A percentile compares a stretch with the other conserved stretches of the same genome.
These are phyloP conservation scores for Starmerella powellii DNA, from an alignment of 805 yeast species.

Conservation along the genomic window DNA sequence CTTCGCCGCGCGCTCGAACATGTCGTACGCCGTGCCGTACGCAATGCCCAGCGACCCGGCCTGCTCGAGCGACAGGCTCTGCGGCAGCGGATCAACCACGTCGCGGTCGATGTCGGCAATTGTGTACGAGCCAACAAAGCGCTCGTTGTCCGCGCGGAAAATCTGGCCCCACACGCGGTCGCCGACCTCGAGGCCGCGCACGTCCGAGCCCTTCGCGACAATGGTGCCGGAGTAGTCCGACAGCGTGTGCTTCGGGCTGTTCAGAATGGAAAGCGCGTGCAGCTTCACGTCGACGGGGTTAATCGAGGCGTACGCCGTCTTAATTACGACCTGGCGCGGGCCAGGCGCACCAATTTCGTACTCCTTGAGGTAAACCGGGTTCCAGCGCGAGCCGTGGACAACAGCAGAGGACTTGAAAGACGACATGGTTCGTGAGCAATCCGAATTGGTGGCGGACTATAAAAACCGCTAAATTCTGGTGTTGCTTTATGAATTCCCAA, in stretches of 20 bases:
- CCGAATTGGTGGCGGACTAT: no score
- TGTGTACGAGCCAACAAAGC: slow-evolving; percentile 24
- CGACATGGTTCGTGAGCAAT: not conserved
- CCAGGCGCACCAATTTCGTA: slow-evolving; percentile 4
- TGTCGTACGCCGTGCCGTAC: slow-evolving; percentile 47
- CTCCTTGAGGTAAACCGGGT: slow-evolving; percentile 1
- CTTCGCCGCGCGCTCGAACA: slow-evolving; percentile 28
- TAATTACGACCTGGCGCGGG: slow-evolving; percentile 34
- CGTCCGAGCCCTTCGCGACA: slow-evolving; percentile 41
- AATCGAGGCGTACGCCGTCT: slow-evolving; percentile 46
- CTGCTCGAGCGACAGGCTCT: slow-evolving; percentile 36
- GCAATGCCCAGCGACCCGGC: slow-evolving; percentile 59
- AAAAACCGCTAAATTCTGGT: no score
- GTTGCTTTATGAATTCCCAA: no score
- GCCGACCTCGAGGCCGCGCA: slow-evolving; percentile 40
- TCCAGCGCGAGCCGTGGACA: slow-evolving; percentile 7
- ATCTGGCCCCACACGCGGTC: slow-evolving; percentile 52
- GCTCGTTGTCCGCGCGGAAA: slow-evolving; percentile 1
- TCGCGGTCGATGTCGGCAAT: slow-evolving; percentile 19
- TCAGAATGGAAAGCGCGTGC: slow-evolving; percentile 15
- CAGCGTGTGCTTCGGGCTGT: slow-evolving; percentile 43
- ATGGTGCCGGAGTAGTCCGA: slow-evolving; percentile 57
- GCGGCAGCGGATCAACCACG: slow-evolving; percentile 35
- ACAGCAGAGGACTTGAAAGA: slow-evolving; percentile 1
- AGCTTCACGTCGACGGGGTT: slow-evolving; percentile 59